Base-by-base conservation (phyloP, 2,329 filamentous ascomycete genomes). In the Knoxdaviesia capensis region DNA sequence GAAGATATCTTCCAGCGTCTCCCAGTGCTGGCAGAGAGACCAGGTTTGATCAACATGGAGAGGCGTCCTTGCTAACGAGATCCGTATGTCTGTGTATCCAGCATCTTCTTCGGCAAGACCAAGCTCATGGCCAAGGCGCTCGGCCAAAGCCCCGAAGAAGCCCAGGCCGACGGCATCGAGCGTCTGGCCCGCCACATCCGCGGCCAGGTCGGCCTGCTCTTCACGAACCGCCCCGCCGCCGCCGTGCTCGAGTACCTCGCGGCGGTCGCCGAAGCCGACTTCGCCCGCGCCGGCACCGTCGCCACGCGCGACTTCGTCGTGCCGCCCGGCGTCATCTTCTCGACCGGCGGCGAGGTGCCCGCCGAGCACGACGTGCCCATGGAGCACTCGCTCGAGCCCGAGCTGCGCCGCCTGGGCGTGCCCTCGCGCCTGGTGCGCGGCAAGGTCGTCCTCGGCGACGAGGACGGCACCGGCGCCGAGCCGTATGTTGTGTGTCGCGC, bases 111-210 rank as follows among this genome's bases (percentile, higher is more conserved):
- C 63, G 90, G 88, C 64, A 98, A 96, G 68, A 96, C 88, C 46
- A 96, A 96, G 65, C 87, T 98, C 60, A 96, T 96, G 86, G 78
- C 83, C 53, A 88, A 90, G 63, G 87, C 90, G 44, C 80, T 98
- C 30, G 90, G 90, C 56, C 72, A 73, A 49, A 77, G 69, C 42
- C 69, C 77, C 50, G 80, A 82, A 54, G 80, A 84, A 53, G 84
- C 87, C 62, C 73, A 82, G 61, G 81, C 84, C 51, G 74, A 82
- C 38, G 83, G 84, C 56, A 74, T 90, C 53, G 68, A 83, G 56
- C 62, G 65, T 48, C 74, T 94, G 45, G 64, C 71, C 20, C 65
- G 66, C 38, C 72, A 83, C 66, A 68, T 96, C 41, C 62, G 69
- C 50, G 90, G 90, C 54, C 80, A 81, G 52, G 84, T 94, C 45